Evolutionary conservation across 1,284 basidiomycete species (phyloP).

Genomic region (Anthracocystis walkeri): DNA sequence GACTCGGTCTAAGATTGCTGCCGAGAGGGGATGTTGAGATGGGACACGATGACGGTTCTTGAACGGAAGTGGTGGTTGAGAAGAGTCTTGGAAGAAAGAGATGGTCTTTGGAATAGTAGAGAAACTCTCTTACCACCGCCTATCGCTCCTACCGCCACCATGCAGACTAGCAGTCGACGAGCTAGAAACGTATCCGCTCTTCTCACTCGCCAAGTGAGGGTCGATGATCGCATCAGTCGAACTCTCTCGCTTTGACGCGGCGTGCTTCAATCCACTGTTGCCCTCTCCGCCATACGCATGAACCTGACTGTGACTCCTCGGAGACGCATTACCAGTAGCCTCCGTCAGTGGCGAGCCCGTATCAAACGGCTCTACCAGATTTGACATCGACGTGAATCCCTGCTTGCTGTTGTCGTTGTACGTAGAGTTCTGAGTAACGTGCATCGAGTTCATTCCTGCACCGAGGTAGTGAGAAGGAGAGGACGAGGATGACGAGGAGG

Average conservation of each 20-base stretch:
- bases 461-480: conserved; percentile 14
- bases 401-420: conserved; percentile 8
- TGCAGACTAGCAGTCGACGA: conserved; percentile 11
- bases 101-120: not conserved
- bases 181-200: conserved; percentile 6
- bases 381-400: conserved; percentile 2
- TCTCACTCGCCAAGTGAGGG: conserved; percentile 4
- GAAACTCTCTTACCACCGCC: conserved; percentile 11
- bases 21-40: too few species aligned
- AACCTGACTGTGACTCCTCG: conserved; percentile 7
- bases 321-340: conserved; percentile 26
- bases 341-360: conserved; percentile 39
- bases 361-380: conserved; percentile 22
- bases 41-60: too few species aligned
- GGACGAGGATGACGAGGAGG: not conserved
- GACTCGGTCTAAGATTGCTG: too few species aligned
- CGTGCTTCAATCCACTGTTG: not conserved
- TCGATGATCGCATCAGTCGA: conserved; percentile 6
- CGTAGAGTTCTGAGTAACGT: conserved; percentile 9
- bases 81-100: not conserved
- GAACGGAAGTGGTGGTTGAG: too few species aligned
- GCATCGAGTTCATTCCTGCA: conserved; percentile 22
- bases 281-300: not conserved
- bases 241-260: not conserved
- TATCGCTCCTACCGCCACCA: not conserved